These are phyloP conservation scores for Rutidosis leptorrhynchoides DNA, from an alignment of 129 eudicot genomes.

Conservation along the genomic window DNA sequence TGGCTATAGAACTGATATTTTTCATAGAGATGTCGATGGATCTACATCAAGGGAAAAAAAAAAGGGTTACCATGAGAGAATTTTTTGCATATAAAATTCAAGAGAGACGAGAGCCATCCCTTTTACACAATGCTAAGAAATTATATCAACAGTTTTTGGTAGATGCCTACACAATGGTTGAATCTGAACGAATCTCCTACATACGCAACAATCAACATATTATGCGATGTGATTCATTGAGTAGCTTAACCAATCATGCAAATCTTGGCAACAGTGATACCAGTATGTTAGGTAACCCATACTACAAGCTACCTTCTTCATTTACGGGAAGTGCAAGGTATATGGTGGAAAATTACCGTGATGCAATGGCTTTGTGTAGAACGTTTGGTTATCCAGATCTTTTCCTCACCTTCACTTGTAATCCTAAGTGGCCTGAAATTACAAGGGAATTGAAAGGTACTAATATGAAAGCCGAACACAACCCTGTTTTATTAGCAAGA, in stretches of 20 bases:
- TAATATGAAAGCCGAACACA: too few species aligned
- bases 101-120: too few species aligned
- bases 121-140: background rate
- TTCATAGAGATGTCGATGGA: too few species aligned
- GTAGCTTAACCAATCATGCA: background rate
- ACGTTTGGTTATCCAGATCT: background rate
- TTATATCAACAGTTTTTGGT: background rate
- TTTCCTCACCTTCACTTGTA: background rate
- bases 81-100: too few species aligned
- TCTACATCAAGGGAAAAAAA: too few species aligned
- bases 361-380: background rate
- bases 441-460: too few species aligned
- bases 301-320: background rate
- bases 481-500: too few species aligned
- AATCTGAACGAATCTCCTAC: background rate
- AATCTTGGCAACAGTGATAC: too few species aligned
- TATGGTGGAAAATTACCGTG: background rate
- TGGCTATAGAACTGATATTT: too few species aligned
- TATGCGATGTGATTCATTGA: background rate
- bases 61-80: too few species aligned
- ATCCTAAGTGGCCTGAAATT: constrained; percentile 7
- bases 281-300: background rate
- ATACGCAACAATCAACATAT: background rate
- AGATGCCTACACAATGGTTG: background rate
- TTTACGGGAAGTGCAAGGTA: background rate